Base-by-base conservation (phyloP, 1,284 basidiomycete species). In the Veloboletus limbatus region DNA sequence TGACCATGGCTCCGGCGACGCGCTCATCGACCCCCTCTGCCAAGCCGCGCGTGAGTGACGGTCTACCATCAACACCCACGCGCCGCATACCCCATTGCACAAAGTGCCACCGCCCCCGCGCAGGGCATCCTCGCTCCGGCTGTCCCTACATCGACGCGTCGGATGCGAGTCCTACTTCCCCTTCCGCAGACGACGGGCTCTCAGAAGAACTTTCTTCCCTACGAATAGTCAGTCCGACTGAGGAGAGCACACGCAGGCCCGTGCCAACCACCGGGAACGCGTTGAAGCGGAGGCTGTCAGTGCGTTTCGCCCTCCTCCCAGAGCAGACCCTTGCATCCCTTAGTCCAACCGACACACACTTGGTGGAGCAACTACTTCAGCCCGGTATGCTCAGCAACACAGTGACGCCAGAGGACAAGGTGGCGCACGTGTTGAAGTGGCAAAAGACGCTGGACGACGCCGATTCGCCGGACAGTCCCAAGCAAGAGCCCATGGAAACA, bases 81-180 rank as follows among this genome's bases (percentile, higher is more conserved):
- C 67, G 77, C 22, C 77, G 77, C 43, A 54, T 57, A 3, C 78
- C 72, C 34, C 70, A 66, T 41, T 82, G 81, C 60, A 71, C 67
- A 32, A 74, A 74, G 52, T 82, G 81, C 60, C 69, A 71, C 46
- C 72, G 72, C 16, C 77, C 77, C 0, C 69, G 72, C 44, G 69
- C 67, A 28, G 79, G 79, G 0, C 81, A 82, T 53, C 79, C 79
- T 11, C 74, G 78, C 27, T 75, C 75, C 0, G 79, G 79, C 4
- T 82, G 80, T 56, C 77, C 77, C 1, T 73, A 66, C 47, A 61
- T 59, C 11, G 54, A 59, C 24, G 49, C 57, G 25, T 45, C 48
- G 2, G 36, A 46, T n/a, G 7, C 38, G 6, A 50, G 35, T 17
- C 54, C 54, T 8, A 62, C 69, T 18, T 63, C 68, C 5, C 46